These are phyloP conservation scores for Vanderwaltozyma yarrowii DNA, from an alignment of 805 yeast species.

Conservation along the genomic window DNA sequence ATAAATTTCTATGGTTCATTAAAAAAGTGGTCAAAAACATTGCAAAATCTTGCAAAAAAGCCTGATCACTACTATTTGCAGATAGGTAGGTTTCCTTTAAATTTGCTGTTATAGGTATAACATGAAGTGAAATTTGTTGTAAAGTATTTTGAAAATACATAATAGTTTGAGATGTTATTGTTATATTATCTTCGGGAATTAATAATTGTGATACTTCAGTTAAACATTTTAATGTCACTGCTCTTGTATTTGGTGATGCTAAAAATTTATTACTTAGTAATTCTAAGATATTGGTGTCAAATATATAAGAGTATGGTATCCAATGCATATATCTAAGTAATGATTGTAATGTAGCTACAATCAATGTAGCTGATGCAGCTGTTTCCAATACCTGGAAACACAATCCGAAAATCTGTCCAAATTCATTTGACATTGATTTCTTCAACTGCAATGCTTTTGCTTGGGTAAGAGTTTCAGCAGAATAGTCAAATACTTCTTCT, in stretches of 20 bases:
- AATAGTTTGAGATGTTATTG: conserved; percentile 37
- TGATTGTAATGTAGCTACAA: conserved; percentile 69
- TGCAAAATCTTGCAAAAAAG: conserved; percentile 88
- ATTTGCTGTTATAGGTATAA: conserved; percentile 62
- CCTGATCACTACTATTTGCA: conserved; percentile 75
- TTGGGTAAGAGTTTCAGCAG: conserved; percentile 88
- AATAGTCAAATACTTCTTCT: conserved; percentile 90
- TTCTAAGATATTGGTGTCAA: conserved; percentile 69
- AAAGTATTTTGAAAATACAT: conserved; percentile 58
- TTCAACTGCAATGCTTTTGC: conserved; percentile 78
- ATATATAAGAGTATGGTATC: conserved; percentile 82
- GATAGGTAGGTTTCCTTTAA: conserved; percentile 56
- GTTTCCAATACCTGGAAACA: conserved; percentile 86
- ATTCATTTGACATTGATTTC: conserved; percentile 73
- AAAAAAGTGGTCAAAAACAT: conserved; percentile 79
- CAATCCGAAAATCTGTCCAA: conserved; percentile 79
- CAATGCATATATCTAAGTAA: conserved; percentile 77
- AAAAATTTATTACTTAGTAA: conserved; percentile 64
- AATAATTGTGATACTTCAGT: conserved; percentile 73
- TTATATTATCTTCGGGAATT: conserved; percentile 38
- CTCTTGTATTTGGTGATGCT: conserved; percentile 63
- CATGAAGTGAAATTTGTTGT: conserved; percentile 45
- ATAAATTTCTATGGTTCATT: conserved; percentile 52
- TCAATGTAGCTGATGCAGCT: conserved; percentile 64
- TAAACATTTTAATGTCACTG: conserved; percentile 75